Conservation (phyloP, 495 filamentous ascomycete genomes). For the Talaromyces proteolyticus region DNA sequence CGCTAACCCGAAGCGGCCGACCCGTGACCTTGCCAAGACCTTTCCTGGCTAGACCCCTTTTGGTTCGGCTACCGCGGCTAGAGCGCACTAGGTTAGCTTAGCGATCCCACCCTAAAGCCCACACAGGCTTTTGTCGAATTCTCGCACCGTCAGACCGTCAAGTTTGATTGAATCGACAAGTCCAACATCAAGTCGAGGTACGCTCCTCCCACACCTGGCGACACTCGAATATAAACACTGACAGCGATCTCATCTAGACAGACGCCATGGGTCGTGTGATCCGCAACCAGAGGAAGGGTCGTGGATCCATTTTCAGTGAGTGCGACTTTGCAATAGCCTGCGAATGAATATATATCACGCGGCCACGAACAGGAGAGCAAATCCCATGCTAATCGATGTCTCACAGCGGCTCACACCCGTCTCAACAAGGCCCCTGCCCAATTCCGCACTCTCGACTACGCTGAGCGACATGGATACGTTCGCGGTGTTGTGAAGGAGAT, state of each 20-base stretch:
- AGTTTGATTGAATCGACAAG: conserved; percentile 29
- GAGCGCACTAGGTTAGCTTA: conserved; percentile 38
- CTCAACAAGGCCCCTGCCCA: conserved; percentile 88
- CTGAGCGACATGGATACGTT: conserved; percentile 94
- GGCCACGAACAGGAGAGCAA: conserved; percentile 11
- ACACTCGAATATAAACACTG: conserved; percentile 29
- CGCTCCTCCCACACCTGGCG: conserved; percentile 24
- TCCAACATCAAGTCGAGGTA: conserved; percentile 44
- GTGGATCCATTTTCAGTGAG: conserved; percentile 97
- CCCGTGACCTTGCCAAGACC: neutral
- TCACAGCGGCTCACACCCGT: conserved; percentile 73
- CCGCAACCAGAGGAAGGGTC: conserved; percentile 95
- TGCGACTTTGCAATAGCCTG: conserved; percentile 22
- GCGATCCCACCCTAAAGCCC: conserved; percentile 45
- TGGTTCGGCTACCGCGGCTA: conserved; percentile 15
- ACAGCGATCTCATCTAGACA: conserved; percentile 34
- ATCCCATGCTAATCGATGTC: conserved; percentile 36
- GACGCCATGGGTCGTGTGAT: conserved; percentile 76
- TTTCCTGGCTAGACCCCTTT: neutral
- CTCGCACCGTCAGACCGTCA: conserved; percentile 8
- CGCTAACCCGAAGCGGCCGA: too few relatives aligned
- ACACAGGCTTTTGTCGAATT: conserved; percentile 43
- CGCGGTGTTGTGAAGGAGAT: conserved; percentile 97
- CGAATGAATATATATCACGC: neutral
- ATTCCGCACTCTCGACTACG: conserved; percentile 91